A percentile compares a stretch with the other conserved stretches of the same genome.
phyloP scores from a whole-genome alignment of 2,329 filamentous ascomycete species.

The Clonostachys rhizophaga region DNA sequence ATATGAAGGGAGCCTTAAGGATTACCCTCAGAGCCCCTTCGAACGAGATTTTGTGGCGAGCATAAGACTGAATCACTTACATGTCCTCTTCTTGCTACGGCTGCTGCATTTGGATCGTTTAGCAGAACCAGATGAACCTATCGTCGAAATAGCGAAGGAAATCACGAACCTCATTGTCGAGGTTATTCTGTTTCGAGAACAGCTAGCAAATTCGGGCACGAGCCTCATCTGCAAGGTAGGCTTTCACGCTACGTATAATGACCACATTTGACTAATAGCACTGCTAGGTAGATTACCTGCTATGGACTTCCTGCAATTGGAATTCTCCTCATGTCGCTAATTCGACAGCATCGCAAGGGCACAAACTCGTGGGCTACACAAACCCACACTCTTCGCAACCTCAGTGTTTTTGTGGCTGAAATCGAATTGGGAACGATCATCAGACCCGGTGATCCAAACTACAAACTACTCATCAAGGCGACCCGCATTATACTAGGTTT shows the following conservation, averaged over 20 bases:
- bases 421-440: conserved; percentile 9
- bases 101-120: background rate
- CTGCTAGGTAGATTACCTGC: conserved; percentile 6
- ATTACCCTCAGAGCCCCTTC: background rate
- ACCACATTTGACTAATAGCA: too few species aligned
- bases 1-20: background rate
- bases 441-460: conserved; percentile 9
- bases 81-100: background rate
- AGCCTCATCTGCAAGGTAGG: background rate
- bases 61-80: background rate
- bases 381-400: conserved; percentile 7
- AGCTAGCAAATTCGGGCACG: background rate
- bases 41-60: background rate
- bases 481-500: conserved; percentile 7
- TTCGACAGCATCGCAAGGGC: background rate
- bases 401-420: conserved; percentile 9
- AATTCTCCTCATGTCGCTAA: conserved; percentile 8
- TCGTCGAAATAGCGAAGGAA: background rate
- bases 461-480: conserved; percentile 8
- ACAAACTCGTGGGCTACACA: conserved; percentile 1
- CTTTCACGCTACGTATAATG: background rate
- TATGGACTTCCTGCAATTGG: conserved; percentile 10
- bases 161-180: background rate
- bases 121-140: background rate
- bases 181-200: background rate